Base-by-base conservation (phyloP, 2,329 filamentous ascomycete genomes). In the Elsinoe arachidis region DNA sequence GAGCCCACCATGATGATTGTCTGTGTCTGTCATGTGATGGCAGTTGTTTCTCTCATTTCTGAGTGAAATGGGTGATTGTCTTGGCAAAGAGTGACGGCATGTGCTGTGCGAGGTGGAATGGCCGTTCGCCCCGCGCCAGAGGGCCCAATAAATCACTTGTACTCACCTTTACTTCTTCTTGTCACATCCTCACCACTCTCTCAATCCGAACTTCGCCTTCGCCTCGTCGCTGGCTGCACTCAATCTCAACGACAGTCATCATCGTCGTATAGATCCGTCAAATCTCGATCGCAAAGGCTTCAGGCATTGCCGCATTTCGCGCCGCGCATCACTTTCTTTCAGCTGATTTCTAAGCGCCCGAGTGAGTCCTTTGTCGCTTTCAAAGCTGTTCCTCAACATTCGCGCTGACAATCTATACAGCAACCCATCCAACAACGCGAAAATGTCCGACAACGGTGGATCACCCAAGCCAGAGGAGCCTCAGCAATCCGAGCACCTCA, bases 401-500 rank as follows among this genome's bases (percentile, higher is more conserved):
- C 35, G 12, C 21, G 21, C 34, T 55, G 37, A 55, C 53, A 19
- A 3, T n/a, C n/a, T 14, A 14, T 15, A 34, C 14, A 34, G 17
- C 6, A 19, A 2, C 15, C 14, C 56, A 57, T 17, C 34, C 77
- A 77, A 56, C 61, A 76, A 78, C 66, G 74, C 63, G 76, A 81
- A 59, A 76, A 77, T 77, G 77, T 76, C 76, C 39, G 75, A 78
- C 61, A 69, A 70, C 66, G 72, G 70, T 21, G 69, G 47, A 54
- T 46, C 71, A 15, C 59, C 60, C 14, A 69, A 71, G 64, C 72
- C 72, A 41, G 75, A 77, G 66, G 71, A 72, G 55, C 75, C 76
- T 56, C 67, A 65, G 21, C 75, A 77, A 57, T 77, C 77, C 30
- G 92, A 97, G 75, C 93, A 99, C 73, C 79, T 99, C 4, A 99